Percentiles rank a stretch among this genome's conserved stretches.
Evolutionary conservation across 1,139 yeast species (phyloP).

Genomic region (Wickerhamomyces sp.): DNA sequence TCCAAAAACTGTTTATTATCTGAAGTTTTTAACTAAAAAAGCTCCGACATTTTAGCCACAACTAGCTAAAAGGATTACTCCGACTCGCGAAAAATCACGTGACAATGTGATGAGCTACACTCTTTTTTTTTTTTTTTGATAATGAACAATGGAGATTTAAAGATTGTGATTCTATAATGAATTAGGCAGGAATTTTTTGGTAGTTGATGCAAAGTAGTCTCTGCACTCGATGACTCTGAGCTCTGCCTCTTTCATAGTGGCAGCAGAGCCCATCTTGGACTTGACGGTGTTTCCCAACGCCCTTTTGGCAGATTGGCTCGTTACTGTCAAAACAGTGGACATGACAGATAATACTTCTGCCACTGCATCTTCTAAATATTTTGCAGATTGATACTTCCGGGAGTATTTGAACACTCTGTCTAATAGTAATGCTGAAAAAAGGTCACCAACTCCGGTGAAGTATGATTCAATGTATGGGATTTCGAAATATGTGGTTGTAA

Average conservation of each 20-base stretch:
- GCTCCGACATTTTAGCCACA: slow-evolving; percentile 8
- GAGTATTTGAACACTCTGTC: slow-evolving; percentile 36
- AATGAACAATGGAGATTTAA: too few species aligned
- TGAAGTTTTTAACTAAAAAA: neutral
- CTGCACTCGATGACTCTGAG: slow-evolving; percentile 32
- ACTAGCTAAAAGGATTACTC: neutral
- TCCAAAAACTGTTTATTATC: too few species aligned
- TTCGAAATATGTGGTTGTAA: slow-evolving; percentile 29
- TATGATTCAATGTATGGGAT: slow-evolving; percentile 58
- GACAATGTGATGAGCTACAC: neutral
- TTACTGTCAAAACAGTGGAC: slow-evolving; percentile 20
- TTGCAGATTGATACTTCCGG: neutral
- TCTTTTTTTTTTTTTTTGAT: too few species aligned
- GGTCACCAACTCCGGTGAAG: slow-evolving; percentile 73
- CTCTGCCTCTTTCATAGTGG: slow-evolving; percentile 37
- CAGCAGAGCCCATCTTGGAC: slow-evolving; percentile 32
- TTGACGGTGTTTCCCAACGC: slow-evolving; percentile 24
- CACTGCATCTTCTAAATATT: slow-evolving; percentile 16
- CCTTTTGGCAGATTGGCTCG: slow-evolving; percentile 18
- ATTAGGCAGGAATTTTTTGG: slow-evolving; percentile 9
- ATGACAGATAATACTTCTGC: slow-evolving; percentile 22
- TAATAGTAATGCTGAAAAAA: slow-evolving; percentile 59
- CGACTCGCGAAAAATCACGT: neutral
- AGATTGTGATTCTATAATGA: too few species aligned
- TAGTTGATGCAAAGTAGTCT: slow-evolving; percentile 23